phyloP scores from a whole-genome alignment of 164 flowering plant species.

The Vitis labrusca region DNA sequence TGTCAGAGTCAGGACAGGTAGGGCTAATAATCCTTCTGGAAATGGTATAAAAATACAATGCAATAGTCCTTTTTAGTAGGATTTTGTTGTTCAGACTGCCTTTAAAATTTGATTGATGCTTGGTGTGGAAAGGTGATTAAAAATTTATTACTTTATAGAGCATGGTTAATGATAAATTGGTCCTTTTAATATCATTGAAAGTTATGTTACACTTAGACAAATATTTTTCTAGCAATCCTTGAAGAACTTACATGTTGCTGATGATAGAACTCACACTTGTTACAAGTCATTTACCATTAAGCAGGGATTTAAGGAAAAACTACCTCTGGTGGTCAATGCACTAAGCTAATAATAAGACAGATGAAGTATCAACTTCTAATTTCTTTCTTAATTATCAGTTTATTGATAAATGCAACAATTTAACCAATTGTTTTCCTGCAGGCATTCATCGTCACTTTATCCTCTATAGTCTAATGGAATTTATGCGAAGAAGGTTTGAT shows the following conservation, averaged over 20 bases:
- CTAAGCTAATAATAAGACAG: not conserved
- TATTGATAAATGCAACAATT: not conserved
- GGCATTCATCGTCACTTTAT: constrained; percentile 93
- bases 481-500: constrained; percentile 67
- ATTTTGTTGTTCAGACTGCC: no score
- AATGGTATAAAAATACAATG: no score
- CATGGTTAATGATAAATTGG: no score
- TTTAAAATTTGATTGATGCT: no score
- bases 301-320: not conserved
- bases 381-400: not conserved
- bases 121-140: no score
- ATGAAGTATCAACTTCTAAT: not conserved
- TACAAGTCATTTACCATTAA: no score
- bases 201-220: no score
- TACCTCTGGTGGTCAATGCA: not conserved
- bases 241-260: not conserved
- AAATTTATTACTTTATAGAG: no score
- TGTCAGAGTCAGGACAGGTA: no score
- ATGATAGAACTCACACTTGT: not conserved
- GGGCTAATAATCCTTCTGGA: no score
- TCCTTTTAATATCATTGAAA: no score
- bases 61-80: no score
- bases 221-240: not conserved
- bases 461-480: constrained; percentile 86
- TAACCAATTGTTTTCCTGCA: constrained; percentile 23